phyloP scores from a whole-genome alignment of 2,329 filamentous ascomycete species.

The Calonectria hongkongensis region DNA sequence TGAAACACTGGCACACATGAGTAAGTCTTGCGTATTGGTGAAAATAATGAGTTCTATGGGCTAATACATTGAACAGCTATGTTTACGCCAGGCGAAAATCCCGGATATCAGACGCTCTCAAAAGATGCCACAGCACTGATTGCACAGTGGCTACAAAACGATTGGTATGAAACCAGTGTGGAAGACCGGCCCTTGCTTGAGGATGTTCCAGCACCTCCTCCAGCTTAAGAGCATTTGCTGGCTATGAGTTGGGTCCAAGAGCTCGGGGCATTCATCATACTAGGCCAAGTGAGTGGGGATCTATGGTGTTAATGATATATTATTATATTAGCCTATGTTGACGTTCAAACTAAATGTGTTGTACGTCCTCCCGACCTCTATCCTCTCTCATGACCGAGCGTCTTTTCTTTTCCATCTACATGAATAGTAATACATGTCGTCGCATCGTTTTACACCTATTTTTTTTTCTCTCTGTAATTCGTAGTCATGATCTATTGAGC shows the following conservation, averaged over 20 bases:
- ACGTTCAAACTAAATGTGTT: background rate
- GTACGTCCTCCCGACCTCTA: background rate
- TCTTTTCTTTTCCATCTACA: background rate
- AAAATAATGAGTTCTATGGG: background rate
- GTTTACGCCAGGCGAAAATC: slow-evolving; percentile 84
- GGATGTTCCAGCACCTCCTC: slow-evolving; percentile 34
- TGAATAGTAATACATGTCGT: slow-evolving; percentile 1
- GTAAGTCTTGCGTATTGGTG: slow-evolving; percentile 63
- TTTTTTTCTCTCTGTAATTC: background rate
- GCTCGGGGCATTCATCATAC: background rate
- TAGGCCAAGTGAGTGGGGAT: background rate
- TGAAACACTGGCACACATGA: slow-evolving; percentile 88
- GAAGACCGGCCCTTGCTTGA: slow-evolving; percentile 57
- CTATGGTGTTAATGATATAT: slow-evolving; percentile 25
- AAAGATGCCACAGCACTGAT: slow-evolving; percentile 80
- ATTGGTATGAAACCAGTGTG: slow-evolving; percentile 78
- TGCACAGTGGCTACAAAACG: slow-evolving; percentile 77
- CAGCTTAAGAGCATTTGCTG: slow-evolving; percentile 6
- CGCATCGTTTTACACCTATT: background rate
- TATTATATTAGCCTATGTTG: slow-evolving; percentile 31
- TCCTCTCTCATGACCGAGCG: background rate
- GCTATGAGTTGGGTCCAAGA: background rate
- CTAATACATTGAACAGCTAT: slow-evolving; percentile 69
- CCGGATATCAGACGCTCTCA: slow-evolving; percentile 81
- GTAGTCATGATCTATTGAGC: slow-evolving; percentile 52